These are phyloP conservation scores for Mycena kentingensis DNA, from an alignment of 768 basidiomycete genomes.

Conservation along the genomic window DNA sequence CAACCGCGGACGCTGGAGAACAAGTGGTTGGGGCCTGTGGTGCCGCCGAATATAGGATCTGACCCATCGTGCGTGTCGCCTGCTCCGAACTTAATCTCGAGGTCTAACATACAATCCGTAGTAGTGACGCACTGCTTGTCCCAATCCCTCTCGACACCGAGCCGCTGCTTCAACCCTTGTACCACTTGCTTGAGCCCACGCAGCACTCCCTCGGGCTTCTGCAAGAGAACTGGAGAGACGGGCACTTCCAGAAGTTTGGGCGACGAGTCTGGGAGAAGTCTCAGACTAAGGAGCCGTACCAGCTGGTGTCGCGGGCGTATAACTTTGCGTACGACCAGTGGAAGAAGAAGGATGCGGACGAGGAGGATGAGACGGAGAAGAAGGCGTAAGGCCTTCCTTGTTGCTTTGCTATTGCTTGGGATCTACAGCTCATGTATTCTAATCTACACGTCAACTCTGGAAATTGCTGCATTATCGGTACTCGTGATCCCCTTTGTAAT, in stretches of 20 bases:
- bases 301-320: constrained; percentile 45
- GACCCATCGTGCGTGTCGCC: constrained; percentile 45
- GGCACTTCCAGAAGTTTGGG: constrained; percentile 61
- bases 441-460: constrained; percentile 1
- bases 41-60: constrained; percentile 42
- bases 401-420: neutral
- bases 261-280: constrained; percentile 65
- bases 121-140: constrained; percentile 58
- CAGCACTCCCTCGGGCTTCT: constrained; percentile 51
- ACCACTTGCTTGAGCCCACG: constrained; percentile 60
- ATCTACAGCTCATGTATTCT: neutral
- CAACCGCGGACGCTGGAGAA: constrained; percentile 27
- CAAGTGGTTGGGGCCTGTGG: constrained; percentile 43
- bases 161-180: constrained; percentile 54
- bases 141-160: constrained; percentile 59
- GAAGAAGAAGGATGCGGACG: constrained; percentile 47
- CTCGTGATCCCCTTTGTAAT: neutral
- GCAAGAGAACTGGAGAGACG: constrained; percentile 54
- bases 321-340: constrained; percentile 45
- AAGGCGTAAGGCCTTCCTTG: constrained; percentile 6
- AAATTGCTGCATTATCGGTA: neutral
- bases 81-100: no score
- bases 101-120: no score
- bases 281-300: constrained; percentile 59
- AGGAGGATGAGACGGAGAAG: constrained; percentile 37